phyloP scores from a whole-genome alignment of 1,284 basidiomycete genomes.

The Pseudomicrostroma phylloplanum region DNA sequence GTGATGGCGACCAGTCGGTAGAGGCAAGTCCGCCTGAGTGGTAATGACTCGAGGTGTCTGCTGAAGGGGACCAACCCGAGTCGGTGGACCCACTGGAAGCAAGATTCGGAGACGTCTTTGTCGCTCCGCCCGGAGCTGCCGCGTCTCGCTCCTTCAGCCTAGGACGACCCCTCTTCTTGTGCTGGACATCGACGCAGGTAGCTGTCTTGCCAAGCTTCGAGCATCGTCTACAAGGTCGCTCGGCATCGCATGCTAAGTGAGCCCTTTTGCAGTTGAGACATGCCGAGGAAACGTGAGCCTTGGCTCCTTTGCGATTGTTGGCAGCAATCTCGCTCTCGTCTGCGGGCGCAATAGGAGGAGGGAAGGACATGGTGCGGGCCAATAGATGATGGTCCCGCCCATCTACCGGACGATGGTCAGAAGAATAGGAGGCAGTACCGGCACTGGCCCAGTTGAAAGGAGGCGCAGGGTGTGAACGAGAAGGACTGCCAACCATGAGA shows the following conservation, averaged over 20 bases:
- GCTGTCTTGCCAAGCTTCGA: conserved; percentile 38
- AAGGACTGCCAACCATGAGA: no score
- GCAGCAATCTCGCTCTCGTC: neutral
- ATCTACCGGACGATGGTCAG: neutral
- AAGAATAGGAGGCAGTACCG: neutral
- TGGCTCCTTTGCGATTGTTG: conserved; percentile 24
- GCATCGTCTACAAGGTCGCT: conserved; percentile 35
- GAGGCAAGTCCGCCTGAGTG: conserved; percentile 11
- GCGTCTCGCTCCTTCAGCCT: conserved; percentile 30
- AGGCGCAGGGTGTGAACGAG: neutral
- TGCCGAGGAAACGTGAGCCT: conserved; percentile 33
- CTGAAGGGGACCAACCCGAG: no score
- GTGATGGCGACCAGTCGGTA: no score
- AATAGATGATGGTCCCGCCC: neutral
- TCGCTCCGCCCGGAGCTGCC: neutral
- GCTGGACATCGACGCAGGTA: conserved; percentile 40
- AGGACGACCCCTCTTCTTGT: conserved; percentile 40
- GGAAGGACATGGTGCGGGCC: neutral
- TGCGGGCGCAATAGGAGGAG: neutral
- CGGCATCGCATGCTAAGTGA: conserved; percentile 37
- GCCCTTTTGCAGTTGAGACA: conserved; percentile 41
- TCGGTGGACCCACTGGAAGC: no score
- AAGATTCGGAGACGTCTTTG: no score
- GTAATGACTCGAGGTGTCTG: conserved; percentile 13
- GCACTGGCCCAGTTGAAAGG: neutral